phyloP scores from a whole-genome alignment of 352 stramenopile species.

The Blastocystis sp. region DNA sequence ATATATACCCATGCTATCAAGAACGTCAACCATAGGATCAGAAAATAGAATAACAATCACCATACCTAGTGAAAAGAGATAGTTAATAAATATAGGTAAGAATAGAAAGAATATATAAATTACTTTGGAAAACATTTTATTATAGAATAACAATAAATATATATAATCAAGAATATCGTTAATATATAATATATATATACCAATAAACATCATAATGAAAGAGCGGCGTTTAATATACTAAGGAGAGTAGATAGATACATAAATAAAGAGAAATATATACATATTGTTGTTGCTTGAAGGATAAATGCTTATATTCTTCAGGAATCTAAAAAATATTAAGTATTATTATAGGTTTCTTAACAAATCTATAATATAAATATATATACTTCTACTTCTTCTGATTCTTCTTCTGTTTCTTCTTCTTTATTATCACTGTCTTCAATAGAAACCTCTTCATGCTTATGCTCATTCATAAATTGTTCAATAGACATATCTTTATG shows the following conservation, averaged over 20 bases:
- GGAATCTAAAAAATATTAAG: too few species aligned
- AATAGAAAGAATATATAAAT: too few species aligned
- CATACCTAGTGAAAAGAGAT: too few species aligned
- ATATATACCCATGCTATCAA: conserved; percentile 1
- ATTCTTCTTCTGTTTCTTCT: conserved; percentile 44
- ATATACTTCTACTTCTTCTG: conserved; percentile 51
- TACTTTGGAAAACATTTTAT: too few species aligned
- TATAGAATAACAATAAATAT: too few species aligned
- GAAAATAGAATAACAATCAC: conserved; percentile 75
- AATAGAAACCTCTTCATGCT: conserved; percentile 14
- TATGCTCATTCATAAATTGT: conserved; percentile 11
- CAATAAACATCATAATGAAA: conserved; percentile 70
- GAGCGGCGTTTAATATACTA: conserved; percentile 78
- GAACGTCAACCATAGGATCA: conserved; percentile 87
- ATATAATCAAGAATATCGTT: too few species aligned
- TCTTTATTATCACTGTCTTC: background rate
- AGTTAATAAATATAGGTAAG: too few species aligned
- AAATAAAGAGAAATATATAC: too few species aligned
- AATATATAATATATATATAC: too few species aligned
- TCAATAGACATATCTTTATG: conserved; percentile 10
- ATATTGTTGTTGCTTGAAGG: conserved; percentile 75
- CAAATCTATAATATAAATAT: too few species aligned
- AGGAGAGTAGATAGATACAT: too few species aligned
- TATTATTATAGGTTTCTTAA: conserved; percentile 74
- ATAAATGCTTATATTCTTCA: conserved; percentile 69